A percentile compares a stretch with the other conserved stretches of the same genome.
These are phyloP conservation scores for Globisporangium takayamanum DNA, from an alignment of 352 stramenopile genomes.

Conservation along the genomic window DNA sequence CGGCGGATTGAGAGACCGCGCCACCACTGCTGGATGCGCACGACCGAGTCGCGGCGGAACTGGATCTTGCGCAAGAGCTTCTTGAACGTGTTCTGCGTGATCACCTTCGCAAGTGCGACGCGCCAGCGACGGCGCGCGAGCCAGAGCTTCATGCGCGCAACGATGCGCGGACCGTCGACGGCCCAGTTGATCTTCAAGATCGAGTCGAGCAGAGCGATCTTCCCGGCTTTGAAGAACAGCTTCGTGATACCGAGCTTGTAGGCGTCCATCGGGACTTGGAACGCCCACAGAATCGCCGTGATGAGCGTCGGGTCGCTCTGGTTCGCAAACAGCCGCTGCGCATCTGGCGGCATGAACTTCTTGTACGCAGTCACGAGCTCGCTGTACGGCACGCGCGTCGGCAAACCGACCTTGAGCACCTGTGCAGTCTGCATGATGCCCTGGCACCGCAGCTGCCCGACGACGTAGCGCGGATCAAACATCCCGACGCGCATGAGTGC, in stretches of 20 bases:
- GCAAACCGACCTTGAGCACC: slow-evolving; percentile 80
- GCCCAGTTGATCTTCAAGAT: slow-evolving; percentile 77
- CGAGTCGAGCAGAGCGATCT: slow-evolving; percentile 67
- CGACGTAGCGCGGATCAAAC: slow-evolving; percentile 78
- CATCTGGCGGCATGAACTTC: slow-evolving; percentile 61
- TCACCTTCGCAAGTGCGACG: slow-evolving; percentile 58
- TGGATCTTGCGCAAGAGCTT: slow-evolving; percentile 51
- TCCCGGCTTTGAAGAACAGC: slow-evolving; percentile 69
- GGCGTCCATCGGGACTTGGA: slow-evolving; percentile 66
- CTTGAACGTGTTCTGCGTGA: slow-evolving; percentile 52
- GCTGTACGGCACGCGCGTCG: slow-evolving; percentile 72
- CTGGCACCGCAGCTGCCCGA: slow-evolving; percentile 78
- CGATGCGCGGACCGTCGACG: slow-evolving; percentile 48
- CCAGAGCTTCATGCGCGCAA: slow-evolving; percentile 63
- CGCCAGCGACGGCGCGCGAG: slow-evolving; percentile 66
- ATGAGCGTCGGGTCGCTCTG: slow-evolving; percentile 74
- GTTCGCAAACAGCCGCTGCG: slow-evolving; percentile 58
- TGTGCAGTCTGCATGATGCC: slow-evolving; percentile 86
- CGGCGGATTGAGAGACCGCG: slow-evolving; percentile 62
- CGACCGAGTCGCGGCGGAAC: slow-evolving; percentile 48
- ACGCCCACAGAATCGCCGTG: slow-evolving; percentile 78
- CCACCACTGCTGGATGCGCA: slow-evolving; percentile 84
- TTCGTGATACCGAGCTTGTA: slow-evolving; percentile 82
- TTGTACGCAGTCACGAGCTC: slow-evolving; percentile 68
- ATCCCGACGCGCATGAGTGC: slow-evolving; percentile 57